Conservation (phyloP, 2,329 filamentous ascomycete species). For the Amauroascus verrucosus region DNA sequence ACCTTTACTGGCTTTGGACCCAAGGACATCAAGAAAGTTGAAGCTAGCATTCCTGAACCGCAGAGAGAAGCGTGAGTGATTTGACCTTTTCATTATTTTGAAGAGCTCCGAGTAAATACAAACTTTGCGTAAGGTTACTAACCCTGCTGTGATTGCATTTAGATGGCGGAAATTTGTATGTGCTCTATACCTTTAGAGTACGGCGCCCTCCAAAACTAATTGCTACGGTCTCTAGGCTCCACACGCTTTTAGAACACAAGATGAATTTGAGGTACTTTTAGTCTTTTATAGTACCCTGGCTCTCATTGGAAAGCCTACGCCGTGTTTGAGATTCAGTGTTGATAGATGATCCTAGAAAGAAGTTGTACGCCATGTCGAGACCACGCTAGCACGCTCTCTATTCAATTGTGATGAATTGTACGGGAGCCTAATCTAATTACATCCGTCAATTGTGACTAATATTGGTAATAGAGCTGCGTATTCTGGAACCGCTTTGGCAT, state of each 20-base stretch:
- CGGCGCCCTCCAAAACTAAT: background rate
- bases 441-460: slow-evolving; percentile 1
- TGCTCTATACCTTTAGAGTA: background rate
- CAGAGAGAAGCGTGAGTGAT: slow-evolving; percentile 61
- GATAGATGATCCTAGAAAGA: slow-evolving; percentile 49
- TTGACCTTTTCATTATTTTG: background rate
- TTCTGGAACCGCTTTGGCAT: slow-evolving; percentile 77
- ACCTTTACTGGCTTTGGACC: slow-evolving; percentile 92
- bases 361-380: slow-evolving; percentile 89
- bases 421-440: slow-evolving; percentile 16
- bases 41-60: slow-evolving; percentile 81
- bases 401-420: slow-evolving; percentile 91
- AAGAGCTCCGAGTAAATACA: no score
- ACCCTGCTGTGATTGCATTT: slow-evolving; percentile 11
- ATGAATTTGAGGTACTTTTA: slow-evolving; percentile 57
- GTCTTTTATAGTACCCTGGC: background rate
- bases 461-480: slow-evolving; percentile 59
- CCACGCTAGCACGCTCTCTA: slow-evolving; percentile 84
- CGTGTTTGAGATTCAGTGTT: background rate
- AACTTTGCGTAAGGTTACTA: slow-evolving; percentile 16
- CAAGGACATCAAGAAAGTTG: slow-evolving; percentile 83
- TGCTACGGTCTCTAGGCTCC: slow-evolving; percentile 40
- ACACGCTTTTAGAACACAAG: slow-evolving; percentile 62
- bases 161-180: slow-evolving; percentile 54
- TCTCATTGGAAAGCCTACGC: background rate